Percentiles rank a stretch among this genome's conserved stretches.
Evolutionary conservation across 2,329 filamentous ascomycete genomes (phyloP).

Genomic region (Botrytis aclada): DNA sequence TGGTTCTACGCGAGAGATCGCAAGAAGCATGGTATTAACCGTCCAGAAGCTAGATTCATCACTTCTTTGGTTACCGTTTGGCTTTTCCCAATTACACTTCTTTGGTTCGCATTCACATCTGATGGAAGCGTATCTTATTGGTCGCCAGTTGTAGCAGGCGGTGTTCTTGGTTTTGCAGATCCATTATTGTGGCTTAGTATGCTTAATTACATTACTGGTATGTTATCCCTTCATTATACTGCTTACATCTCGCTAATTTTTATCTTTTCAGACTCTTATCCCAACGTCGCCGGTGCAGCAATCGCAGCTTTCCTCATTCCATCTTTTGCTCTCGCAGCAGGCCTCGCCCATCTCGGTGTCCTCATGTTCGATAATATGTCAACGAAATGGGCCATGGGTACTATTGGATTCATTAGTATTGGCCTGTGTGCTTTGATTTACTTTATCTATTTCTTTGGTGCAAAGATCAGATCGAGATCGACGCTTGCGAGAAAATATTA

Average conservation of each 20-base stretch:
- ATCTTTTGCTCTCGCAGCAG: conserved; percentile 43
- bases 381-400: conserved; percentile 44
- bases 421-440: conserved; percentile 43
- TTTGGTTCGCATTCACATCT: conserved; percentile 45
- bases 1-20: conserved; percentile 42
- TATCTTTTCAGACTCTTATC: conserved; percentile 38
- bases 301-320: conserved; percentile 46
- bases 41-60: conserved; percentile 44
- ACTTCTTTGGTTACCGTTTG: conserved; percentile 44
- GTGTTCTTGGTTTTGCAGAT: conserved; percentile 42
- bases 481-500: conserved; percentile 16
- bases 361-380: conserved; percentile 38
- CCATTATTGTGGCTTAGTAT: conserved; percentile 45
- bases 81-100: conserved; percentile 43
- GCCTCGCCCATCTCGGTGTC: conserved; percentile 41
- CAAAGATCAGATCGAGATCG: conserved; percentile 10
- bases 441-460: conserved; percentile 40
- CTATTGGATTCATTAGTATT: conserved; percentile 42
- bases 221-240: not conserved
- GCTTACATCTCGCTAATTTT: not conserved
- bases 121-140: conserved; percentile 42
- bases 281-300: conserved; percentile 42
- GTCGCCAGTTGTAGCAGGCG: conserved; percentile 43
- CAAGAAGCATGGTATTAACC: conserved; percentile 38
- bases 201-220: conserved; percentile 40